These are phyloP conservation scores for Mycena amicta DNA, from an alignment of 768 basidiomycete species.

Conservation along the genomic window DNA sequence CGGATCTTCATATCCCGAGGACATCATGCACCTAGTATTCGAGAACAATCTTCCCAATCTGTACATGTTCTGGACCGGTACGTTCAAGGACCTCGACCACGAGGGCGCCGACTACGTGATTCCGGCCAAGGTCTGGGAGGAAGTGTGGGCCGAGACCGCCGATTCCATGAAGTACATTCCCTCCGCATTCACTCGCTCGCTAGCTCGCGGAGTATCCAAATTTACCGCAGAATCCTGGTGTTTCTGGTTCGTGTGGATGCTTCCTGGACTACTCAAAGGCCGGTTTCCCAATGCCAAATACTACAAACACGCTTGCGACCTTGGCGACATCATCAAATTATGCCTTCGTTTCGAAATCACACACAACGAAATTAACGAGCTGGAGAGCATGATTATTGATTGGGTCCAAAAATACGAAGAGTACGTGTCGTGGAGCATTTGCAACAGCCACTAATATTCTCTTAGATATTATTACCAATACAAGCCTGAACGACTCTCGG, in stretches of 20 bases:
- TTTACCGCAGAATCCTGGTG: constrained; percentile 40
- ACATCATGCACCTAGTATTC: constrained; percentile 47
- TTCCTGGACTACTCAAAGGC: constrained; percentile 35
- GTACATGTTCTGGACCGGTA: constrained; percentile 36
- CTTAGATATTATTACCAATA: constrained; percentile 35
- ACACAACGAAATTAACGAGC: constrained; percentile 24
- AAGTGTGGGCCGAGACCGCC: constrained; percentile 37
- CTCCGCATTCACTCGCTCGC: constrained; percentile 30
- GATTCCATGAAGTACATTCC: constrained; percentile 33
- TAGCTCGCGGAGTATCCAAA: constrained; percentile 26
- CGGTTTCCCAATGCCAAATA: constrained; percentile 34
- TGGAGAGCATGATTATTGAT: constrained; percentile 29
- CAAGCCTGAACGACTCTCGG: constrained; percentile 25
- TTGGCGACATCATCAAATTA: constrained; percentile 36
- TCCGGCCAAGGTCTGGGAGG: constrained; percentile 31
- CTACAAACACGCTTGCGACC: constrained; percentile 37
- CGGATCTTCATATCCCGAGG: constrained; percentile 37
- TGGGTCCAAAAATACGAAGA: constrained; percentile 44
- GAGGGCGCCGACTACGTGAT: constrained; percentile 32
- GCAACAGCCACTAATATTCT: neutral
- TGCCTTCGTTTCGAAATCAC: constrained; percentile 37
- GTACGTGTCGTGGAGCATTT: constrained; percentile 7
- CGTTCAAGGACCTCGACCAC: constrained; percentile 39
- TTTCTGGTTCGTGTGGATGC: constrained; percentile 41
- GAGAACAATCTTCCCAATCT: constrained; percentile 38